phyloP scores from a whole-genome alignment of 371 early-diverging fungal genomes.

The Mucor sp. region DNA sequence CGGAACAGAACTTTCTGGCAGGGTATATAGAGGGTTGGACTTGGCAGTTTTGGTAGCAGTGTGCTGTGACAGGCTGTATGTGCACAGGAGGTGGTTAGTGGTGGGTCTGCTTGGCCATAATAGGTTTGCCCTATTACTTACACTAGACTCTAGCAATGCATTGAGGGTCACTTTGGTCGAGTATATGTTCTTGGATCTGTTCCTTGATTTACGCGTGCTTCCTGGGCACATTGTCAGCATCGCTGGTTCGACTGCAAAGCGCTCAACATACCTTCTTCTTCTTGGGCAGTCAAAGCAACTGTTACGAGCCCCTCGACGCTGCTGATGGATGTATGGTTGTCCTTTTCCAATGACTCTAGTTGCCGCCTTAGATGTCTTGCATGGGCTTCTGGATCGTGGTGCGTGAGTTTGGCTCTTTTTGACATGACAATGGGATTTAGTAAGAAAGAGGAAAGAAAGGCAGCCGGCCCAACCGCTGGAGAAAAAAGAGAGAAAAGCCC shows the following conservation, averaged over 20 bases:
- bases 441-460: neutral
- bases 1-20: constrained; percentile 67
- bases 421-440: constrained; percentile 9
- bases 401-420: constrained; percentile 26
- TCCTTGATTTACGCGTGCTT: constrained; percentile 27
- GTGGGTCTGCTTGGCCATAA: neutral
- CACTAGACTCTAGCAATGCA: constrained; percentile 57
- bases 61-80: constrained; percentile 27
- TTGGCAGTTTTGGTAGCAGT: constrained; percentile 58
- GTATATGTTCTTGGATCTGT: constrained; percentile 35
- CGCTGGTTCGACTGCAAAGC: neutral
- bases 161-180: constrained; percentile 56
- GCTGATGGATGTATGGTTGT: constrained; percentile 61
- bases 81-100: neutral
- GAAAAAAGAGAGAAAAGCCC: neutral
- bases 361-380: constrained; percentile 56
- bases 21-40: constrained; percentile 61
- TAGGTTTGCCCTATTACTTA: constrained; percentile 21
- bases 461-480: neutral
- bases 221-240: neutral
- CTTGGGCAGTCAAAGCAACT: constrained; percentile 50
- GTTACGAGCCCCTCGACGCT: constrained; percentile 61
- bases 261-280: constrained; percentile 31
- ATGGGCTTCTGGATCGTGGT: constrained; percentile 46
- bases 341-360: constrained; percentile 66